Conservation (phyloP, 2,329 filamentous ascomycete genomes). For the Pleoardoris graminearum region DNA sequence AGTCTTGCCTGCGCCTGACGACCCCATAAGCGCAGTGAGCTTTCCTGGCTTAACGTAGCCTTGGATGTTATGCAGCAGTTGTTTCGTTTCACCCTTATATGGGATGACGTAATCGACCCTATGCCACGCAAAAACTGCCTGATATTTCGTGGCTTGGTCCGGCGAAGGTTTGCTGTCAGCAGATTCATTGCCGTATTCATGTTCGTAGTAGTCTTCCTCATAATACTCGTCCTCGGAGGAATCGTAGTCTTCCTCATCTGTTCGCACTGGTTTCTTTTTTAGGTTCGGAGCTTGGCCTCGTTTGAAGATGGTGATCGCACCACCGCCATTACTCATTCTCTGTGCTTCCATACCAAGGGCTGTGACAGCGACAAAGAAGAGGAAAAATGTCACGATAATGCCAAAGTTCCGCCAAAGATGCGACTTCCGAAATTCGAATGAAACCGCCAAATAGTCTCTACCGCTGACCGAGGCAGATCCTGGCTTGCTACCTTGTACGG, state of each 20-base stretch:
- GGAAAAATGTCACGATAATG: constrained; percentile 56
- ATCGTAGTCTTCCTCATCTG: constrained; percentile 32
- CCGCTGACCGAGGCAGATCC: constrained; percentile 59
- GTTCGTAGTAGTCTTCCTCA: neutral
- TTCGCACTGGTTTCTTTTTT: constrained; percentile 61
- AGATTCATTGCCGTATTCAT: neutral
- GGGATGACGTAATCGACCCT: constrained; percentile 76
- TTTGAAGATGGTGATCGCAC: constrained; percentile 65
- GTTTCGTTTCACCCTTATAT: constrained; percentile 49
- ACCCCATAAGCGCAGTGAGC: constrained; percentile 76
- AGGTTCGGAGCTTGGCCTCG: constrained; percentile 64
- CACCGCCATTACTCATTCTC: constrained; percentile 64
- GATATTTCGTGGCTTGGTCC: constrained; percentile 51
- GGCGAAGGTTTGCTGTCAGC: neutral
- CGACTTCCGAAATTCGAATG: constrained; percentile 58
- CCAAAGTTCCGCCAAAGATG: constrained; percentile 60
- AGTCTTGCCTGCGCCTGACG: constrained; percentile 57
- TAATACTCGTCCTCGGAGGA: constrained; percentile 31
- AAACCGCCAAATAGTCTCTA: constrained; percentile 58
- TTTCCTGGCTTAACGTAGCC: constrained; percentile 94
- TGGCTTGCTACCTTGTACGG: constrained; percentile 60
- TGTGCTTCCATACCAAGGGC: constrained; percentile 51
- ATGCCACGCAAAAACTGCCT: constrained; percentile 73
- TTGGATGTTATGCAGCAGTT: constrained; percentile 62
- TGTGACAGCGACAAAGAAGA: constrained; percentile 54